Base-by-base conservation (phyloP, 1,139 yeast species). In the Magnusiomyces tetraspermus region DNA sequence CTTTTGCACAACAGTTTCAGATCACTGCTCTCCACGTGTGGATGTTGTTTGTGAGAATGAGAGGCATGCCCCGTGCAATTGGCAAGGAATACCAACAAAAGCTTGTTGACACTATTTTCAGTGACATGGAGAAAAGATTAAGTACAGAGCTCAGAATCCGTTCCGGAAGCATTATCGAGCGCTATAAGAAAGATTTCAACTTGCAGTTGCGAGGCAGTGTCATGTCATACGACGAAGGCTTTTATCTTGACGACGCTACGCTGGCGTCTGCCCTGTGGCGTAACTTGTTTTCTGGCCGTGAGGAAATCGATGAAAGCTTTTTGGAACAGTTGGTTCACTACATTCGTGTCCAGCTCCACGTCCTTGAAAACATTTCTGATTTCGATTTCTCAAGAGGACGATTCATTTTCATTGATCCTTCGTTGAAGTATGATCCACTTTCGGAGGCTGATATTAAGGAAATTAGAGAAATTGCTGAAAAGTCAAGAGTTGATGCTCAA, bases 1-100 rank as follows among this genome's bases (percentile, higher is more conserved):
- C 97, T 0, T 92, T 90, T 65, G 81, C 92, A 26, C 96, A 89
- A 69, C 92, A 97, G 95, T 90, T 84, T 66, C 97, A 90, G 70
- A 85, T 92, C 60, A 85, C 96, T 4, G 76, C 85, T 2, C 75
- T 92, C 60, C 98, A 92, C 68, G 82, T 87, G 58, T 92, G 99
- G 99, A 83, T 92, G 64, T 74, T 92, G 51, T 83, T 85, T 61
- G 96, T 87, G 17, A 80, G 98, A 64, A 89, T 92, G 96, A 80
- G 99, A 67, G 95, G 95, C 21, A 76, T 94, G 83, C 97, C 97
- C 0, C 83, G 83, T 67, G 84, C 86, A 64, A 83, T 87, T 65
- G 94, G 97, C 43, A 80, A 80, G 60, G 85, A 85, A 66, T 92
- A 90, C 70, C 97, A 92, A 69, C 96, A 90, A 68, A 89, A 89